Evolutionary conservation across 495 filamentous ascomycete species (phyloP).

Genomic region (Barbatosphaeria neglecta): DNA sequence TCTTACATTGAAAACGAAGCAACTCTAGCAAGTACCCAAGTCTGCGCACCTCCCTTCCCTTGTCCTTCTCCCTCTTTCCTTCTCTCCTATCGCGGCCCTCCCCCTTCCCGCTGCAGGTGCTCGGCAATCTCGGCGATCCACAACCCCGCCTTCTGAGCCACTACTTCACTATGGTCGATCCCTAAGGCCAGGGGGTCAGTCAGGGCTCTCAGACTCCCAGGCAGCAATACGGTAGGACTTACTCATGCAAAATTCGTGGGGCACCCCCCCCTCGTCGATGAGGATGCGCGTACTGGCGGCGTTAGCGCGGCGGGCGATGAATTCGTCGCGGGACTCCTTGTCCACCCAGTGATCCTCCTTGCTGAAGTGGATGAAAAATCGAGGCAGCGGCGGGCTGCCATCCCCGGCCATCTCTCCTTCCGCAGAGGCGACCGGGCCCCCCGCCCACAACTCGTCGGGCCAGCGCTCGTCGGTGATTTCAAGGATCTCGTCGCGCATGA

Average conservation of each 20-base stretch:
- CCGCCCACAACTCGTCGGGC: slow-evolving; percentile 73
- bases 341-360: slow-evolving; percentile 75
- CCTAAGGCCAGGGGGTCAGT: not conserved
- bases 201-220: not conserved
- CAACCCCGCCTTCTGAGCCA: slow-evolving; percentile 51
- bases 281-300: slow-evolving; percentile 52
- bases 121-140: slow-evolving; percentile 49
- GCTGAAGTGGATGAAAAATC: slow-evolving; percentile 72
- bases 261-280: slow-evolving; percentile 60
- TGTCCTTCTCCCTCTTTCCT: too few relatives aligned
- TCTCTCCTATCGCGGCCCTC: too few relatives aligned
- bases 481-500: slow-evolving; percentile 56
- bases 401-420: slow-evolving; percentile 9
- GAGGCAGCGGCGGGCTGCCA: slow-evolving; percentile 19
- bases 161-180: slow-evolving; percentile 47
- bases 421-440: slow-evolving; percentile 26
- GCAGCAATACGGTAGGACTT: slow-evolving; percentile 19
- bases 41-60: not conserved
- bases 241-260: slow-evolving; percentile 77
- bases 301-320: slow-evolving; percentile 44
- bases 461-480: slow-evolving; percentile 67
- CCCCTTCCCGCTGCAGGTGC: not conserved
- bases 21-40: too few relatives aligned
- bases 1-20: too few relatives aligned
- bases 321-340: slow-evolving; percentile 56